Conservation (phyloP, 805 yeast species). For the Metschnikowia baotianmanensis region DNA sequence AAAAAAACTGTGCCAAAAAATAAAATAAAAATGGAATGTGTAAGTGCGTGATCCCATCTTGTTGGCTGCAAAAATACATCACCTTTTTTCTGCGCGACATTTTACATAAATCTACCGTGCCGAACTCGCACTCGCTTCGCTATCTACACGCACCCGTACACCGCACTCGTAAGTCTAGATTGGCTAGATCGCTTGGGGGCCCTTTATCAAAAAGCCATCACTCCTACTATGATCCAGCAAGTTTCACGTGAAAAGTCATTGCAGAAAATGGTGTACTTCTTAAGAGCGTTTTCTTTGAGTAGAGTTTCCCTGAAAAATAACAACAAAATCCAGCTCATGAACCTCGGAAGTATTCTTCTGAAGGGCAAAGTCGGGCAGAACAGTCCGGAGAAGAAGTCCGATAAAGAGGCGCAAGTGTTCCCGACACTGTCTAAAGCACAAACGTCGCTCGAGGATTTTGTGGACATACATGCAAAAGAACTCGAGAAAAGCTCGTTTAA, state of each 20-base stretch:
- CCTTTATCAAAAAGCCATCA: too few relatives aligned
- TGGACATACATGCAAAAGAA: slow-evolving; percentile 12
- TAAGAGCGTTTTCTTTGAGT: slow-evolving; percentile 4
- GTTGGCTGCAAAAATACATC: too few relatives aligned
- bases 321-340: slow-evolving; percentile 27
- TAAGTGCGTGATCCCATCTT: too few relatives aligned
- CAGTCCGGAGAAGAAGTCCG: not conserved
- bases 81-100: too few relatives aligned
- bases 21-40: too few relatives aligned
- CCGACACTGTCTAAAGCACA: not conserved
- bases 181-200: too few relatives aligned
- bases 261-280: not conserved
- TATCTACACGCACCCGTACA: slow-evolving; percentile 1
- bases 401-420: slow-evolving; percentile 1
- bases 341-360: slow-evolving; percentile 32
- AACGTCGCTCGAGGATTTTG: slow-evolving; percentile 10
- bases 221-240: too few relatives aligned
- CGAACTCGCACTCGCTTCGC: slow-evolving; percentile 8
- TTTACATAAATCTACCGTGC: not conserved
- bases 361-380: slow-evolving; percentile 27
- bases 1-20: too few relatives aligned
- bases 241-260: too few relatives aligned
- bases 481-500: slow-evolving; percentile 26
- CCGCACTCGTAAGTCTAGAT: too few relatives aligned
- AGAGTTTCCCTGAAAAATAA: slow-evolving; percentile 2